Conservation (phyloP, 2,329 filamentous ascomycete genomes). For the Arachnopeziza araneosa region DNA sequence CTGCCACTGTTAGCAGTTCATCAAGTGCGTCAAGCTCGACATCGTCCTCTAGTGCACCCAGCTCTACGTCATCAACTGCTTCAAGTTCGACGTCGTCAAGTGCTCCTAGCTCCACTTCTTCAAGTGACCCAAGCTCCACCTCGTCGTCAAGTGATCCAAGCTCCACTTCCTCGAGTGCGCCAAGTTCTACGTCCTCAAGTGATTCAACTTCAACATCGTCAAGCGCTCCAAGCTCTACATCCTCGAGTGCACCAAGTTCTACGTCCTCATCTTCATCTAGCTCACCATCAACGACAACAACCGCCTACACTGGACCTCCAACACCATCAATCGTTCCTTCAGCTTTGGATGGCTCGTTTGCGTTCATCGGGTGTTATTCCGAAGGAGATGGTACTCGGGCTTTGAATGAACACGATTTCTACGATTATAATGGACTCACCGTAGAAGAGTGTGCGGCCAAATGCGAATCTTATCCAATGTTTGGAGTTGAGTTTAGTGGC, state of each 20-base stretch:
- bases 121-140: conserved; percentile 8
- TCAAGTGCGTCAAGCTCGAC: not conserved
- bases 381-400: not conserved
- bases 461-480: not conserved
- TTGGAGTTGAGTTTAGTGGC: not conserved
- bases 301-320: not conserved
- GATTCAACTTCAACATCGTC: not conserved
- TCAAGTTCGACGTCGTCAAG: too few species aligned
- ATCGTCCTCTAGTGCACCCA: too few species aligned
- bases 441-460: not conserved
- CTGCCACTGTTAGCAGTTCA: not conserved
- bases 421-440: conserved; percentile 7
- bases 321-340: conserved; percentile 1
- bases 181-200: not conserved
- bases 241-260: not conserved
- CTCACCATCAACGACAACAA: conserved; percentile 1
- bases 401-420: not conserved
- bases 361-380: conserved; percentile 30
- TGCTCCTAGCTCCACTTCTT: conserved; percentile 3
- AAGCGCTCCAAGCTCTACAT: not conserved
- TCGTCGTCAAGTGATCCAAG: too few species aligned
- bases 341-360: conserved; percentile 5
- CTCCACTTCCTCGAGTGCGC: conserved; percentile 9
- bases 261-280: not conserved
- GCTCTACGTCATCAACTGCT: not conserved